Percentiles rank a stretch among this genome's conserved stretches.
These are phyloP conservation scores for Pestalotiopsis sp. DNA, from an alignment of 2,329 filamentous ascomycete genomes.

Conservation along the genomic window DNA sequence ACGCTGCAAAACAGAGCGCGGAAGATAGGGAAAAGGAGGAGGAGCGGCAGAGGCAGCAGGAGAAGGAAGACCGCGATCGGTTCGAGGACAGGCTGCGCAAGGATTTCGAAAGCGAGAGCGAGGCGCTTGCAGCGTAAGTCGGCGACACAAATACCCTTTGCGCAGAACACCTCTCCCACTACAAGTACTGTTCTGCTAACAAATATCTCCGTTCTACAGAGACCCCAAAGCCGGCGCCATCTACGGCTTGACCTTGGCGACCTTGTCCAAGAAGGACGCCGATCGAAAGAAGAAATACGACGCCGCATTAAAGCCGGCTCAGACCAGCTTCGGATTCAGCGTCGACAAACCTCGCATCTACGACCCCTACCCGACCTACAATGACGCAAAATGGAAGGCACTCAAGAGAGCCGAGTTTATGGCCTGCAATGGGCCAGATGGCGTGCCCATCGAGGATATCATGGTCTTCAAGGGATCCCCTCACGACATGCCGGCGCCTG, in stretches of 20 bases:
- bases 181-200: background rate
- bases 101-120: constrained; percentile 44
- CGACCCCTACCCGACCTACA: constrained; percentile 74
- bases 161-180: constrained; percentile 22
- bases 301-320: constrained; percentile 32
- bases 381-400: constrained; percentile 59
- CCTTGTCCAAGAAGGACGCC: constrained; percentile 42
- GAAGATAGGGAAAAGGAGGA: background rate
- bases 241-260: constrained; percentile 59
- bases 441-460: constrained; percentile 62
- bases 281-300: constrained; percentile 28
- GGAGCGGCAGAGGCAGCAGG: constrained; percentile 25
- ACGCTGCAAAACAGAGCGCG: background rate
- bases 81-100: constrained; percentile 31
- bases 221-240: constrained; percentile 50
- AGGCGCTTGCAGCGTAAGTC: constrained; percentile 37
- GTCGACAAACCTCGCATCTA: constrained; percentile 58
- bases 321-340: constrained; percentile 41
- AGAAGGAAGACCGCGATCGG: constrained; percentile 33
- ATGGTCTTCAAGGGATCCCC: constrained; percentile 66
- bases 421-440: constrained; percentile 67
- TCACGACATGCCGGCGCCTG: constrained; percentile 58
- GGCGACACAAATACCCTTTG: background rate
- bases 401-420: constrained; percentile 58
- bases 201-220: background rate